Conservation (phyloP, 441 rosid species). For the Pelargonium citronellum region DNA sequence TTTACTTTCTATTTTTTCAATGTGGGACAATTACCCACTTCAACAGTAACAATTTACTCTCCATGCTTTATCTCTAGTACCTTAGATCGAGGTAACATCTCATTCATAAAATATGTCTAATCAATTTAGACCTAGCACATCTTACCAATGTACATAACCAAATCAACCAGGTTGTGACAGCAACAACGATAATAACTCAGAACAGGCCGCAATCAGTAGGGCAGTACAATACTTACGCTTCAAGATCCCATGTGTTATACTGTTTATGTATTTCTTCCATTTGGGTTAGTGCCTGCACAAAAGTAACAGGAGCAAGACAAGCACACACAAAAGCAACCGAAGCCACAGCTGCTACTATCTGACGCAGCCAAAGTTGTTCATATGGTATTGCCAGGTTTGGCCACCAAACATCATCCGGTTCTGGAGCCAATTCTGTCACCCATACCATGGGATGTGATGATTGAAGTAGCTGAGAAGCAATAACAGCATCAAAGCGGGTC, state of each 20-base stretch:
- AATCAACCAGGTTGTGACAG: constrained; percentile 5
- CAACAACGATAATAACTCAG: neutral
- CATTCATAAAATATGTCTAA: neutral
- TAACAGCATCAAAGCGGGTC: constrained; percentile 74
- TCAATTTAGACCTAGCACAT: neutral
- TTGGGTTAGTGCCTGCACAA: constrained; percentile 78
- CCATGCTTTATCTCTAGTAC: neutral
- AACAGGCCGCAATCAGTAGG: constrained; percentile 10
- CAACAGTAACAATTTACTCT: no score
- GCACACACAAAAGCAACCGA: constrained; percentile 63
- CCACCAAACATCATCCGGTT: constrained; percentile 89
- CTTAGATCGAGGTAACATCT: neutral
- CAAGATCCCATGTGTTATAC: constrained; percentile 28
- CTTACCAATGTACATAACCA: constrained; percentile 12
- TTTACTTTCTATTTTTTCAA: no score
- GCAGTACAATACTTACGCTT: constrained; percentile 41
- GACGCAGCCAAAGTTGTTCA: constrained; percentile 83
- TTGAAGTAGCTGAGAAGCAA: constrained; percentile 75
- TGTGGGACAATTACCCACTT: no score
- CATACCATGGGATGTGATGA: constrained; percentile 89
- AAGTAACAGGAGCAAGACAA: constrained; percentile 69
- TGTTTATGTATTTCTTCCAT: constrained; percentile 33
- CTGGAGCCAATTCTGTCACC: constrained; percentile 89
- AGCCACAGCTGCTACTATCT: constrained; percentile 52
- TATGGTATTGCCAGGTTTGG: constrained; percentile 74